Percentiles rank a stretch among this genome's conserved stretches.
These are phyloP conservation scores for Colletotrichum sp. DNA, from an alignment of 2,329 filamentous ascomycete species.

Conservation along the genomic window DNA sequence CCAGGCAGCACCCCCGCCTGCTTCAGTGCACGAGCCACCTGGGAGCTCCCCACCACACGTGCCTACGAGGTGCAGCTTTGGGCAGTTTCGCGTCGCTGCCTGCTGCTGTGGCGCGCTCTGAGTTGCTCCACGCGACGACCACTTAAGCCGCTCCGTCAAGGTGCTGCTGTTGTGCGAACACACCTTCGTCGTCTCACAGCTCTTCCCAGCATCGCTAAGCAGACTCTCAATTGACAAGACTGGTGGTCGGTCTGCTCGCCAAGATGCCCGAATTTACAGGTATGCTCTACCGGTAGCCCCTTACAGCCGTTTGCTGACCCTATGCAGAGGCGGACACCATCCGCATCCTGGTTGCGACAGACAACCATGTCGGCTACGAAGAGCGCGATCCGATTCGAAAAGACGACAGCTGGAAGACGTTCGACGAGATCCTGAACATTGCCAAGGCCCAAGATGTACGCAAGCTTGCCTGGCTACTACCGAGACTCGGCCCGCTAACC, in stretches of 20 bases:
- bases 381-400: constrained; percentile 94
- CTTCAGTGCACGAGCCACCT: background rate
- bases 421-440: constrained; percentile 92
- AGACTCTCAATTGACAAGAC: background rate
- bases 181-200: background rate
- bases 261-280: constrained; percentile 18
- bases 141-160: background rate
- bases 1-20: background rate
- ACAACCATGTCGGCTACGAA: constrained; percentile 97
- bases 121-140: background rate
- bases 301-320: background rate
- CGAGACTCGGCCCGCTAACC: background rate
- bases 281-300: background rate
- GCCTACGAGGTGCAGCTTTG: background rate
- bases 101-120: background rate
- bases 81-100: background rate
- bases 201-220: background rate
- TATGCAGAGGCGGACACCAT: constrained; percentile 78
- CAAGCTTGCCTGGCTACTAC: background rate
- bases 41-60: background rate
- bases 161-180: background rate
- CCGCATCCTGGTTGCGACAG: constrained; percentile 90
- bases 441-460: constrained; percentile 81
- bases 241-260: background rate
- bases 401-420: constrained; percentile 95